Percentiles rank a stretch among this genome's conserved stretches.
Evolutionary conservation across 352 stramenopile species (phyloP).

Genomic region (Globisporangium solare): DNA sequence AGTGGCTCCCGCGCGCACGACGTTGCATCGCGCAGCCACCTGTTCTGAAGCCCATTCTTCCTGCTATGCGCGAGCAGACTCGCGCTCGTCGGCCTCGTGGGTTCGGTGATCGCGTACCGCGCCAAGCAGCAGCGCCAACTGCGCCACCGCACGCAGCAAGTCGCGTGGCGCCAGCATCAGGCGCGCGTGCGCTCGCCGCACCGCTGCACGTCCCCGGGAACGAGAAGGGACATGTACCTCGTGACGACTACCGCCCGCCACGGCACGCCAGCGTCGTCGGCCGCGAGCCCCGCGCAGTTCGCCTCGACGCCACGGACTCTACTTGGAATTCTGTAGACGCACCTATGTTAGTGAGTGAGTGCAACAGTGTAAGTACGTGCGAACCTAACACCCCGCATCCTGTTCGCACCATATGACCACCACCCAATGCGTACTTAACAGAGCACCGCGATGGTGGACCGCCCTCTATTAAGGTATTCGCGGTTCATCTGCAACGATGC

Average conservation of each 20-base stretch:
- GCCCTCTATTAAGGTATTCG: no score
- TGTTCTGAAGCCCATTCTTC: conserved; percentile 39
- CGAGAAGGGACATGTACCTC: neutral
- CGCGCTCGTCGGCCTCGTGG: conserved; percentile 20
- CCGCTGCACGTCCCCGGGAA: neutral
- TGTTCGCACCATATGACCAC: no score
- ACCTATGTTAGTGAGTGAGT: no score
- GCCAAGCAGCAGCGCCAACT: conserved; percentile 14
- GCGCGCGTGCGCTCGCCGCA: neutral
- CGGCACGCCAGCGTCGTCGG: neutral
- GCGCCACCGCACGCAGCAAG: conserved; percentile 5
- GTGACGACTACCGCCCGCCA: conserved; percentile 6
- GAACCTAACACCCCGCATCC: no score
- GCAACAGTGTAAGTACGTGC: no score
- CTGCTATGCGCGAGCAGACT: conserved; percentile 29
- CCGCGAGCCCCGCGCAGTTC: neutral
- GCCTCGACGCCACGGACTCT: neutral
- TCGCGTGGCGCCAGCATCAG: conserved; percentile 2
- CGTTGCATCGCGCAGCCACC: neutral
- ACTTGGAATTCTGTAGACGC: conserved; percentile 1
- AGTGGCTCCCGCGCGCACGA: no score
- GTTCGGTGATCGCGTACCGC: conserved; percentile 21
- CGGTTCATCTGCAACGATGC: no score
- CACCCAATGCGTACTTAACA: no score
- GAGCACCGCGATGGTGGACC: no score